phyloP scores from a whole-genome alignment of 176 grass and related monocot genomes.

The Chrysopogon serrulatus region DNA sequence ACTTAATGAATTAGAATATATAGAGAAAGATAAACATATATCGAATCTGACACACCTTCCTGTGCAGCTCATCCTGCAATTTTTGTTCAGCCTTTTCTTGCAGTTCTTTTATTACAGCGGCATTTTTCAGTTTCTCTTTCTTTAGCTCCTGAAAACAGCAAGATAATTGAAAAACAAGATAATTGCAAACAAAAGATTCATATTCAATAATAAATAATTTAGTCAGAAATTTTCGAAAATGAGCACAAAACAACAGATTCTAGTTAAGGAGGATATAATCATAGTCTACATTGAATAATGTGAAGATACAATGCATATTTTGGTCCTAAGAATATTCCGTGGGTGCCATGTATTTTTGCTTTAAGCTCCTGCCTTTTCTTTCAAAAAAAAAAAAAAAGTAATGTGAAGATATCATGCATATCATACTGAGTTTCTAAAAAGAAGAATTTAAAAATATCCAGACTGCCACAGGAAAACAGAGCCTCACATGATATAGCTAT shows the following conservation, averaged over 20 bases:
- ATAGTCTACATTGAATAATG: neutral
- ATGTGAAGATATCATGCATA: too few species aligned
- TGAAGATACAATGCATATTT: conserved; percentile 4
- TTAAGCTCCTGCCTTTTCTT: too few species aligned
- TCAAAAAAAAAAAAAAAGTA: too few species aligned
- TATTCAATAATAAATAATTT: too few species aligned
- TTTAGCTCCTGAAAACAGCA: conserved; percentile 69
- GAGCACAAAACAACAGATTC: too few species aligned
- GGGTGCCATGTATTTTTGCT: neutral
- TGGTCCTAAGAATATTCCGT: neutral
- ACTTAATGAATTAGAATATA: neutral
- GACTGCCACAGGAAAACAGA: neutral
- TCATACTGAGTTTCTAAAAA: conserved; percentile 6
- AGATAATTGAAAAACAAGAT: conserved; percentile 23
- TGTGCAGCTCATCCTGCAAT: conserved; percentile 63
- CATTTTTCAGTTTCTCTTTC: conserved; percentile 74
- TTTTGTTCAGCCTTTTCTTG: conserved; percentile 75
- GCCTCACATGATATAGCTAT: neutral
- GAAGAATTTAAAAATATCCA: neutral
- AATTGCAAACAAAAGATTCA: neutral
- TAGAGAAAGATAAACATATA: neutral
- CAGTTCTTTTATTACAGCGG: conserved; percentile 55
- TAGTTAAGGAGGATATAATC: too few species aligned
- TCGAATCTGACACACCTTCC: conserved; percentile 46
- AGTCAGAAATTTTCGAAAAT: too few species aligned